phyloP scores from a whole-genome alignment of 306 rosid species.

The Glycine soja region DNA sequence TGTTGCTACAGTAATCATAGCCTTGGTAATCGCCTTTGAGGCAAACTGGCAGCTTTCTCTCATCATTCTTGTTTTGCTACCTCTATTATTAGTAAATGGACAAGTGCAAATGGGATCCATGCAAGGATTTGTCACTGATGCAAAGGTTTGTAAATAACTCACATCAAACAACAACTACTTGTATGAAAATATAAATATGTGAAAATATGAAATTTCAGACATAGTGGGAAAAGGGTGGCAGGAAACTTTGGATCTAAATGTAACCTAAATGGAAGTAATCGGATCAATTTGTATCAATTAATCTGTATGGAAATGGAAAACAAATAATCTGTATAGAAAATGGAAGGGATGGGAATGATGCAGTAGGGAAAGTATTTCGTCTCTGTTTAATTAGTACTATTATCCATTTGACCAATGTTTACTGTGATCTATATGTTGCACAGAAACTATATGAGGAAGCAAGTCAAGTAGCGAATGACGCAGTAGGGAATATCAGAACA shows the following conservation, averaged over 20 bases:
- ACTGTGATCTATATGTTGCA: too few species aligned
- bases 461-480: too few species aligned
- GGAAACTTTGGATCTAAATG: constrained; percentile 12
- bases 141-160: constrained; percentile 61
- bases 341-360: not conserved
- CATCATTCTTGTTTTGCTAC: constrained; percentile 62
- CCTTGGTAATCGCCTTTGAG: constrained; percentile 65
- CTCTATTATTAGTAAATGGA: constrained; percentile 64
- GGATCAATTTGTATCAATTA: not conserved
- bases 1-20: constrained; percentile 56
- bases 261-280: not conserved
- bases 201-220: not conserved
- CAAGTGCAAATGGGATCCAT: constrained; percentile 59
- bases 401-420: too few species aligned
- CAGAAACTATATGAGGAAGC: too few species aligned
- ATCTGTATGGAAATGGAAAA: not conserved
- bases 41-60: constrained; percentile 80
- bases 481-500: too few species aligned
- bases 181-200: not conserved
- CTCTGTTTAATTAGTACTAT: too few species aligned
- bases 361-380: not conserved
- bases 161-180: constrained; percentile 14
- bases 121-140: constrained; percentile 69
- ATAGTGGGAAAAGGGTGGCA: not conserved
- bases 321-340: not conserved